Evolutionary conservation across 2,329 filamentous ascomycete species (phyloP).

Genomic region (Xylariomycetidae sp.): DNA sequence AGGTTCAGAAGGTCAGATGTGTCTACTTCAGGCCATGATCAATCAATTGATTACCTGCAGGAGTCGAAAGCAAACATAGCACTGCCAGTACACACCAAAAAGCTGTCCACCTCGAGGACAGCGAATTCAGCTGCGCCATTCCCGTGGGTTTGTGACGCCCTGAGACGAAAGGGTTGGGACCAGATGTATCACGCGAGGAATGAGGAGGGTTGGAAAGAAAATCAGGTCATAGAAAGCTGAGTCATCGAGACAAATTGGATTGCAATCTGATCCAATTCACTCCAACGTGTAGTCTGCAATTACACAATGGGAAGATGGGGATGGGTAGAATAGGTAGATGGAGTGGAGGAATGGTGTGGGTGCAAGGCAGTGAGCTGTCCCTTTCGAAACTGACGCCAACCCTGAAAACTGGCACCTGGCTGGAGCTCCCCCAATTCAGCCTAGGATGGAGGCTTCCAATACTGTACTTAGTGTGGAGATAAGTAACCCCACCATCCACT

Average conservation of each 20-base stretch:
- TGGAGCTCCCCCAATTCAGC: constrained; percentile 2
- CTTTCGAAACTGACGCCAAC: too few relatives aligned
- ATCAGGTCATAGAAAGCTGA: constrained; percentile 1
- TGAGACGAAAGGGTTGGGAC: constrained; percentile 24
- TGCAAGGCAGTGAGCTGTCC: too few relatives aligned
- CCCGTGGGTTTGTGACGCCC: constrained; percentile 24
- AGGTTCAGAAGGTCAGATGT: constrained; percentile 8
- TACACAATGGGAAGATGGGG: too few relatives aligned
- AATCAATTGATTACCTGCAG: constrained; percentile 48
- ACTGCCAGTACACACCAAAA: constrained; percentile 56
- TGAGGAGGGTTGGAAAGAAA: constrained; percentile 2
- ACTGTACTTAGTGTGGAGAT: too few relatives aligned
- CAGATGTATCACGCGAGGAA: constrained; percentile 27
- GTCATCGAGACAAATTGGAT: neutral
- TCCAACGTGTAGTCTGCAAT: too few relatives aligned
- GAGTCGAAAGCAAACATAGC: constrained; percentile 56
- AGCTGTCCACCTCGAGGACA: constrained; percentile 61
- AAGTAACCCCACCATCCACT: too few relatives aligned
- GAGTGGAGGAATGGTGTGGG: too few relatives aligned
- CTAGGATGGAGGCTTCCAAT: too few relatives aligned
- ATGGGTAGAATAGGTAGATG: too few relatives aligned
- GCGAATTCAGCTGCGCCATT: constrained; percentile 47
- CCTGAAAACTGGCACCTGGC: neutral
- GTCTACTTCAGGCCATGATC: neutral
- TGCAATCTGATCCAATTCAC: too few relatives aligned